Evolutionary conservation across 2,329 filamentous ascomycete species (phyloP).

Genomic region (Drechslerella dactyloides): DNA sequence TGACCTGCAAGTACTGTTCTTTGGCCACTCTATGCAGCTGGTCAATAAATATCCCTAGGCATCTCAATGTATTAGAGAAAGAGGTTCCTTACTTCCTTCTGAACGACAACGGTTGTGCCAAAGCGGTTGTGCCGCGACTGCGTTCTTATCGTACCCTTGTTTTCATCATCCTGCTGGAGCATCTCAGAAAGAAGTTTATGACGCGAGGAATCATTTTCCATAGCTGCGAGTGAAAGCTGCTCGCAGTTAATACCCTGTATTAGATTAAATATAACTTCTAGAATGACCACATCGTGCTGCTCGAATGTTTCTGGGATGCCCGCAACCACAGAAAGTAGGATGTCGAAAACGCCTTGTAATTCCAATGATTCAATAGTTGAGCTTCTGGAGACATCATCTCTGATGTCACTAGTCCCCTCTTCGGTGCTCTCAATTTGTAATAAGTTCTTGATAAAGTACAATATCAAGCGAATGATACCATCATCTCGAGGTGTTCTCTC

Average conservation of each 20-base stretch:
- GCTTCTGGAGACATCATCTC: constrained; percentile 85
- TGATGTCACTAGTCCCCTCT: constrained; percentile 77
- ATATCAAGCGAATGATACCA: constrained; percentile 85
- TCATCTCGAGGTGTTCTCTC: constrained; percentile 82
- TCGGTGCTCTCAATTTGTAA: constrained; percentile 79
- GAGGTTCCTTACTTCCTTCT: constrained; percentile 58
- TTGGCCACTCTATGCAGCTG: constrained; percentile 65
- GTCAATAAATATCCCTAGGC: not conserved
- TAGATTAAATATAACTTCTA: constrained; percentile 91
- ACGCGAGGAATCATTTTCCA: constrained; percentile 71
- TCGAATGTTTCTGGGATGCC: constrained; percentile 94
- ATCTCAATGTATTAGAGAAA: not conserved
- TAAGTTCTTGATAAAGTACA: constrained; percentile 89
- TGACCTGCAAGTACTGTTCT: constrained; percentile 89
- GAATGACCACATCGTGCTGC: constrained; percentile 82
- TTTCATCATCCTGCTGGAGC: constrained; percentile 13
- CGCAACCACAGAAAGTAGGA: constrained; percentile 84
- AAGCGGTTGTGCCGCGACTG: constrained; percentile 93
- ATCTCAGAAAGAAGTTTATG: constrained; percentile 60
- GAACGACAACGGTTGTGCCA: constrained; percentile 96
- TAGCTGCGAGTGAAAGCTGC: constrained; percentile 83
- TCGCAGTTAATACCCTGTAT: constrained; percentile 86
- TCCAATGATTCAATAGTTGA: constrained; percentile 87
- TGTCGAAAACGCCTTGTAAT: constrained; percentile 85
- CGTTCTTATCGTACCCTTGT: constrained; percentile 73